phyloP scores from a whole-genome alignment of 2,329 filamentous ascomycete genomes.

The Westerdykella ornata region DNA sequence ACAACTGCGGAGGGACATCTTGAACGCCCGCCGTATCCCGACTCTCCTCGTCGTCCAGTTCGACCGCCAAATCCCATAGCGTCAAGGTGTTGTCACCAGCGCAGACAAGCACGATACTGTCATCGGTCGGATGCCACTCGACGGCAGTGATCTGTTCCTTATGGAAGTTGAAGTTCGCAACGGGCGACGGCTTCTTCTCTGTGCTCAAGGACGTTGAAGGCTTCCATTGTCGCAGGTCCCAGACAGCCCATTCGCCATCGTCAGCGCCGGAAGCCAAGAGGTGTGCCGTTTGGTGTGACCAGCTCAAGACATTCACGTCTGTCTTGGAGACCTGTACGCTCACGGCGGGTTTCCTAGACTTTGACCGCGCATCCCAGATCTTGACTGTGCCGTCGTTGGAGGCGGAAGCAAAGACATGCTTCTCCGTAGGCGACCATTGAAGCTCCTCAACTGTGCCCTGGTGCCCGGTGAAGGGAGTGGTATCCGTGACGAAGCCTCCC shows the following conservation, averaged over 20 bases:
- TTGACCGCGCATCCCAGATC: constrained; percentile 90
- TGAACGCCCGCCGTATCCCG: constrained; percentile 78
- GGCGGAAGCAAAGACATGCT: constrained; percentile 88
- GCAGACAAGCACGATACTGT: constrained; percentile 88
- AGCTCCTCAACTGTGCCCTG: constrained; percentile 83
- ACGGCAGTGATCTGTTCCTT: constrained; percentile 93
- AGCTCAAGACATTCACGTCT: constrained; percentile 95
- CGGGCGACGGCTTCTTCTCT: constrained; percentile 59
- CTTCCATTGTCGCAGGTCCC: constrained; percentile 96
- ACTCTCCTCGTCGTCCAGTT: constrained; percentile 94
- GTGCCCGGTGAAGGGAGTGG: constrained; percentile 76
- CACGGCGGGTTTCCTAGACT: constrained; percentile 80
- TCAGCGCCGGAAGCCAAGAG: constrained; percentile 89
- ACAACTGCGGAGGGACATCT: constrained; percentile 85
- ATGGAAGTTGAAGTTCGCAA: constrained; percentile 94
- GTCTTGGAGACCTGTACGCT: constrained; percentile 74
- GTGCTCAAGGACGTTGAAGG: constrained; percentile 47
- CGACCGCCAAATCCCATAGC: constrained; percentile 92
- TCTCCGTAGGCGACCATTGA: constrained; percentile 92
- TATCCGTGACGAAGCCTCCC: constrained; percentile 84
- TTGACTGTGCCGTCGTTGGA: constrained; percentile 92
- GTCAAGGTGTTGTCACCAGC: constrained; percentile 92
- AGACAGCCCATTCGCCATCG: constrained; percentile 89
- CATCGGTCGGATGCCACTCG: constrained; percentile 96
- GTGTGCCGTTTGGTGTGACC: constrained; percentile 83